A percentile compares a stretch with the other conserved stretches of the same genome.
These are phyloP conservation scores for Rhodotorula paludigena DNA, from an alignment of 768 basidiomycete species.

Conservation along the genomic window DNA sequence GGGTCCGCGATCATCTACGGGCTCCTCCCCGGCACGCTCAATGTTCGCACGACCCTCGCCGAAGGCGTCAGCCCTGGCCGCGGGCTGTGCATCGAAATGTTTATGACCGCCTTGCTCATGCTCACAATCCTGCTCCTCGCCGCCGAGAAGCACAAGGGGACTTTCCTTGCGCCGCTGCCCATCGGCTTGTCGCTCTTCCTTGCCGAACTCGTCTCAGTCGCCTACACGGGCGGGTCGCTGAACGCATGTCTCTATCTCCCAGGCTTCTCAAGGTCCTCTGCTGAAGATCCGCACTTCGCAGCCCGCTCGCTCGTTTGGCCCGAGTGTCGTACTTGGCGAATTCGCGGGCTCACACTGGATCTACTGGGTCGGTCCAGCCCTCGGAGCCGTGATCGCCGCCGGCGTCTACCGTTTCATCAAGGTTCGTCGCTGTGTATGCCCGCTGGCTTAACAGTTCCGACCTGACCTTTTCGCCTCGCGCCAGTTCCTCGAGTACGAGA, in stretches of 20 bases:
- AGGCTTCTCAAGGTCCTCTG: neutral
- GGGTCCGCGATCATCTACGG: constrained; percentile 28
- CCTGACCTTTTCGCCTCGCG: too few species aligned
- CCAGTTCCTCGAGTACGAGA: too few species aligned
- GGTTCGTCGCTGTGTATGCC: too few species aligned
- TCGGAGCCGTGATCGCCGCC: constrained; percentile 6
- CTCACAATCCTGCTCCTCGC: neutral
- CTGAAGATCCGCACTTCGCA: neutral
- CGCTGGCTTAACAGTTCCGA: too few species aligned
- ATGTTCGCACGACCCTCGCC: too few species aligned
- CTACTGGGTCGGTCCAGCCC: constrained; percentile 18
- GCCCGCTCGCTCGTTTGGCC: constrained; percentile 10
- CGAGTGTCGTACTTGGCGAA: constrained; percentile 10
- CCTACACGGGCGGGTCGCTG: neutral
- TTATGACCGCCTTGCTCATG: constrained; percentile 44
- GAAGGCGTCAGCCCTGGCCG: neutral
- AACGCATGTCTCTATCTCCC: neutral
- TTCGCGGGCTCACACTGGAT: constrained; percentile 23
- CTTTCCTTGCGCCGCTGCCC: constrained; percentile 48
- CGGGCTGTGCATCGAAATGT: constrained; percentile 48
- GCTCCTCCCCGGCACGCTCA: constrained; percentile 30
- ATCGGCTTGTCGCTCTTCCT: constrained; percentile 48
- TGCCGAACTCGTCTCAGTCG: constrained; percentile 25
- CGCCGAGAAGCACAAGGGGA: constrained; percentile 35
- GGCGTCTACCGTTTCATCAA: too few species aligned